Base-by-base conservation (phyloP, 306 rosid genomes). In the Cotoneaster glaucophyllus region DNA sequence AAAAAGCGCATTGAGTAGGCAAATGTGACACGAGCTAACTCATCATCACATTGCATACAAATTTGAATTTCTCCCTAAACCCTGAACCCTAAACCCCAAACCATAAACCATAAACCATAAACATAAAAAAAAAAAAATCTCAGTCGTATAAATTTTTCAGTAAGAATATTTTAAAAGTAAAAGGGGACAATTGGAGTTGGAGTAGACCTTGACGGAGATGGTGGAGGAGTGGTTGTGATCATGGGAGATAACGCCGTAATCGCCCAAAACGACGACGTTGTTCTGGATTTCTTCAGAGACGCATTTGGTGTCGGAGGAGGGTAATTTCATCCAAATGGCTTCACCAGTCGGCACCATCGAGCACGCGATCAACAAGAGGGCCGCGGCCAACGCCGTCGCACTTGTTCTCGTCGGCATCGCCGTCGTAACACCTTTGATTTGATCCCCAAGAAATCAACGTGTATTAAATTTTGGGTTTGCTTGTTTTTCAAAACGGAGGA, bases 231-330 rank as follows among this genome's bases (percentile, higher is more conserved):
- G 83, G 26, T 86, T 1, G 48, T 79, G 88, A 80, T 89, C 91
- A 3, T 80, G 85, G 45, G 89, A 45, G 10, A 95, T 75, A 78
- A 90, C 86, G 24, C 87, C 78, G 75, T 92, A 95, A 22, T 95
- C 99, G 19, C 89, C 97, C 82, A 92, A 87, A 90, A 95, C 96
- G 64, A 95, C 92, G 62, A 95, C 92, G 89, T 95, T 89, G 69
- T 70, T 86, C 70, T 92, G 99, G 87, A 92, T 90, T 90, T 95
- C 99, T 83, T 95, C 99, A 50, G 97, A 89, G 76, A 95, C 99
- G 80, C 99, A 95, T 81, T 95, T 95, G 50, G 92, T 90, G 5
- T 88, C 93, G 15, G 87, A 17, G 11, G 81, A 1, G 2, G 97
- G 97, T 26, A 95, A n/a, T 32, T 84, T 85, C 59, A 77, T 82